Evolutionary conservation across 169 alveolate genomes (phyloP), one percentile per base, ranked within the genome.

Genomic region (Plasmodium chabaudi): DNA sequence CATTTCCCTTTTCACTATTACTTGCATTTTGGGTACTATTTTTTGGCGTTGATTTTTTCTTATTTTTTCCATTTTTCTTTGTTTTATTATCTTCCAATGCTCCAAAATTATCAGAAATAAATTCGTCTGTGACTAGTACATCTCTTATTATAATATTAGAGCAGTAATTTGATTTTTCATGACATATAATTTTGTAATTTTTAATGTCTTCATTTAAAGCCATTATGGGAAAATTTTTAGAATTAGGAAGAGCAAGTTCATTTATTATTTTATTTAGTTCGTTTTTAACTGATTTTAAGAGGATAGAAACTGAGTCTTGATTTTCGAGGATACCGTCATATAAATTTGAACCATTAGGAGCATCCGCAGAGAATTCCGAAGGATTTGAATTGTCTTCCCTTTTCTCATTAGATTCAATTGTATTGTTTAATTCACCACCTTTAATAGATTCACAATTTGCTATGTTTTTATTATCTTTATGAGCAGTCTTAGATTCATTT

Each of bases 211-310:
- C 91, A 56, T 86, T 86, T 64, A 86, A 39, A 46, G 60, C 75
- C 91, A 86, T 86, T 5, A 86, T 86, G 6, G 91, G 91, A 42
- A 86, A 86, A 19, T 86, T 49, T n/a, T 59, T 49, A 23, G 91
- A 86, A 59, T 86, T 46, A 39, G 87, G 87, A 2, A 86, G 57
- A 19, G 87, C 86, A 27, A 86, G 42, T 9, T 86, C 91, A 25
- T 86, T 86, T 64, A 86, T 21, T 27, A 65, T 86, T 3, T 86
- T 70, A 27, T 13, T 68, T 5, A 86, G 55, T n/a, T 69, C 86
- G 44, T 69, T 68, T 70, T 86, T 86, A 19, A 70, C 60, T 10
- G 72, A 44, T 49, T 86, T 73, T 53, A 86, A 51, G 2, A 86
- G 67, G 61, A 69, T 42, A 57, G 25, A 23, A 44, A 86, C 79